Conservation (phyloP, 2,329 filamentous ascomycete species). For the Fusarium verrucosum region DNA sequence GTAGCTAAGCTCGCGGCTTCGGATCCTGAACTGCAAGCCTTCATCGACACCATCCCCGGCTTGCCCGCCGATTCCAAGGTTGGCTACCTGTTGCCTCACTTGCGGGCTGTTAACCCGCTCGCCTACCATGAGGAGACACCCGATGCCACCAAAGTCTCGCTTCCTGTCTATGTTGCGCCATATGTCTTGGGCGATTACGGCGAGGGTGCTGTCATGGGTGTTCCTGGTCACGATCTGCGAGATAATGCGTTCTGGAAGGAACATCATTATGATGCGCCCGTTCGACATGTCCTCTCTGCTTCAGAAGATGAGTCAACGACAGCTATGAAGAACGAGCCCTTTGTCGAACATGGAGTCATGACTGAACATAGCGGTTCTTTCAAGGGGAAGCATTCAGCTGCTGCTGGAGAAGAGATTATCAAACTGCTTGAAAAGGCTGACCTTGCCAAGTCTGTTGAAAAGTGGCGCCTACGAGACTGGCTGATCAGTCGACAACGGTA, state of each 20-base stretch:
- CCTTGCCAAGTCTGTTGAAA: conserved; percentile 71
- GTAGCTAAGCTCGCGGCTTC: conserved; percentile 68
- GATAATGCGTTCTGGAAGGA: conserved; percentile 84
- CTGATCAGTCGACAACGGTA: conserved; percentile 91
- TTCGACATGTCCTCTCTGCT: conserved; percentile 70
- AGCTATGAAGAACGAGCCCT: conserved; percentile 61
- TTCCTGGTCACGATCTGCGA: conserved; percentile 82
- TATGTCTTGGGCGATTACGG: conserved; percentile 89
- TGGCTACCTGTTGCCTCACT: conserved; percentile 72
- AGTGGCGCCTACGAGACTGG: conserved; percentile 88
- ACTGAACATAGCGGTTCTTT: conserved; percentile 72
- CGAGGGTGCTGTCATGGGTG: conserved; percentile 90
- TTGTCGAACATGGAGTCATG: conserved; percentile 72
- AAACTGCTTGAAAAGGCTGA: conserved; percentile 62
- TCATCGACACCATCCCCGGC: conserved; percentile 70
- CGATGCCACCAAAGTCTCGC: conserved; percentile 60
- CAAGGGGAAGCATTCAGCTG: conserved; percentile 68
- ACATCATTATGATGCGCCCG: conserved; percentile 68
- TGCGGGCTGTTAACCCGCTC: conserved; percentile 73
- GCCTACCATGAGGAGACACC: conserved; percentile 62
- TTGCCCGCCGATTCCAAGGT: conserved; percentile 66
- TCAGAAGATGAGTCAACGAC: conserved; percentile 59
- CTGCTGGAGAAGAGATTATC: conserved; percentile 70
- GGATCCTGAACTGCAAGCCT: conserved; percentile 71
- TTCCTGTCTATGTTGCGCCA: conserved; percentile 83